A percentile compares a stretch with the other conserved stretches of the same genome.
Evolutionary conservation across 192 early-diverging fungal genomes (phyloP).

Genomic region (Nowakowskiella sp.): DNA sequence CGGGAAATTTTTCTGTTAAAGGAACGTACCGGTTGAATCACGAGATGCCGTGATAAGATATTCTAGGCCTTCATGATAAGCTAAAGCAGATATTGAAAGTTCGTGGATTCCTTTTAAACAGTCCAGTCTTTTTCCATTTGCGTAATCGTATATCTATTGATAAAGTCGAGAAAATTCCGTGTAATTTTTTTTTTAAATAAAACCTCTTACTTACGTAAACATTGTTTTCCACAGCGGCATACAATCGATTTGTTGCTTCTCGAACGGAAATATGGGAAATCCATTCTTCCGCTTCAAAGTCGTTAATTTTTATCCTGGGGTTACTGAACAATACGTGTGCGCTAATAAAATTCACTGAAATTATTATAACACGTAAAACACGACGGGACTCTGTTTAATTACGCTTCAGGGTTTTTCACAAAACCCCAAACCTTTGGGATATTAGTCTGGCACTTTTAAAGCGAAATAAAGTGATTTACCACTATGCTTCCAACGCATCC

Average conservation of each 20-base stretch:
- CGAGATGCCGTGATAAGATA: constrained; percentile 43
- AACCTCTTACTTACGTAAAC: constrained; percentile 23
- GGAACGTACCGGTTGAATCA: constrained; percentile 34
- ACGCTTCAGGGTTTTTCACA: constrained; percentile 7
- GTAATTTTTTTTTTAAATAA: neutral
- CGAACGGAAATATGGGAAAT: constrained; percentile 24
- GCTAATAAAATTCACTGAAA: constrained; percentile 13
- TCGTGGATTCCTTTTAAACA: constrained; percentile 29
- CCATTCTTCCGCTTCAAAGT: constrained; percentile 39
- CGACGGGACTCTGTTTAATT: neutral
- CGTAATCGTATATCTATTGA: constrained; percentile 41
- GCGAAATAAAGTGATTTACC: constrained; percentile 11
- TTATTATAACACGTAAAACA: too few relatives aligned
- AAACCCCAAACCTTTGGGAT: constrained; percentile 28
- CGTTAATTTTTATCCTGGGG: constrained; percentile 32
- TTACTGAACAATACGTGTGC: constrained; percentile 12
- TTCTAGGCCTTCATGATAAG: constrained; percentile 25
- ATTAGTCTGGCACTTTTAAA: neutral
- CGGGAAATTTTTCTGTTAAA: neutral
- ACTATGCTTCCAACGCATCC: constrained; percentile 35
- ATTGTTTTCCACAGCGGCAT: constrained; percentile 34
- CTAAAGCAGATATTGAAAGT: constrained; percentile 37
- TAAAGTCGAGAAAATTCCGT: neutral
- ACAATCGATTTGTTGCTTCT: constrained; percentile 16
- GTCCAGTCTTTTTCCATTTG: constrained; percentile 29